Percentiles rank a stretch among this genome's conserved stretches.
Conservation (phyloP, 208 protist species). For the Trypanosoma conorhini region DNA sequence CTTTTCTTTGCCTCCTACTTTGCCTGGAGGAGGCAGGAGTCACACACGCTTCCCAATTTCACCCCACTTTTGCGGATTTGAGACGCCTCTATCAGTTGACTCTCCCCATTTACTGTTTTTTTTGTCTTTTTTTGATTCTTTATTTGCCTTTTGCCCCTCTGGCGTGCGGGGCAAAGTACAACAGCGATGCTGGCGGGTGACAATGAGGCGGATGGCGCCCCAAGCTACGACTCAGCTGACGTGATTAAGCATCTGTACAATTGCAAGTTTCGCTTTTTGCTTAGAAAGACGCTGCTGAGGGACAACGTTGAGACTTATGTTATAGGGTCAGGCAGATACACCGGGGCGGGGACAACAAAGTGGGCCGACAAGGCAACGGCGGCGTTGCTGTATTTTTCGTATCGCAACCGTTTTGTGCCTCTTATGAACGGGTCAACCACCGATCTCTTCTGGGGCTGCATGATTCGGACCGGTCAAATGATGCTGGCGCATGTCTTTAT, state of each 20-base stretch:
- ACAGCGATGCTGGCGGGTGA: slow-evolving; percentile 1
- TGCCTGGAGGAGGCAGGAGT: neutral
- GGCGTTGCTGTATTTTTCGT: slow-evolving; percentile 81
- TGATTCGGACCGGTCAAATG: slow-evolving; percentile 92
- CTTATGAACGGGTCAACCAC: slow-evolving; percentile 65
- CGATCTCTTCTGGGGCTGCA: slow-evolving; percentile 91
- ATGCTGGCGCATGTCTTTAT: slow-evolving; percentile 61
- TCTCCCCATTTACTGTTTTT: neutral
- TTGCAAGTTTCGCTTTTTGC: slow-evolving; percentile 23
- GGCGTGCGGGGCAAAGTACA: neutral
- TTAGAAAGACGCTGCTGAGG: slow-evolving; percentile 14
- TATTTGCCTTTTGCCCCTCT: neutral
- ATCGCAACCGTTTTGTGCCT: slow-evolving; percentile 65
- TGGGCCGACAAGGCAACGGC: slow-evolving; percentile 32
- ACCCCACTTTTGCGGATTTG: neutral
- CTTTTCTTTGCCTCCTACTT: neutral
- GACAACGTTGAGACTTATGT: slow-evolving; percentile 31
- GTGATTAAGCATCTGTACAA: slow-evolving; percentile 47
- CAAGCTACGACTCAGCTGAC: slow-evolving; percentile 43
- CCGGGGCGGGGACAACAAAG: slow-evolving; percentile 30
- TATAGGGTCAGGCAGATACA: slow-evolving; percentile 40
- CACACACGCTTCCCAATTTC: neutral
- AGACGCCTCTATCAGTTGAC: neutral
- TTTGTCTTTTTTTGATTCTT: slow-evolving; percentile 2
- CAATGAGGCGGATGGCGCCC: slow-evolving; percentile 6